Evolutionary conservation across 2,329 filamentous ascomycete genomes (phyloP), one percentile per base, ranked within the genome.

Genomic region (Ploettnerulaceae sp.): DNA sequence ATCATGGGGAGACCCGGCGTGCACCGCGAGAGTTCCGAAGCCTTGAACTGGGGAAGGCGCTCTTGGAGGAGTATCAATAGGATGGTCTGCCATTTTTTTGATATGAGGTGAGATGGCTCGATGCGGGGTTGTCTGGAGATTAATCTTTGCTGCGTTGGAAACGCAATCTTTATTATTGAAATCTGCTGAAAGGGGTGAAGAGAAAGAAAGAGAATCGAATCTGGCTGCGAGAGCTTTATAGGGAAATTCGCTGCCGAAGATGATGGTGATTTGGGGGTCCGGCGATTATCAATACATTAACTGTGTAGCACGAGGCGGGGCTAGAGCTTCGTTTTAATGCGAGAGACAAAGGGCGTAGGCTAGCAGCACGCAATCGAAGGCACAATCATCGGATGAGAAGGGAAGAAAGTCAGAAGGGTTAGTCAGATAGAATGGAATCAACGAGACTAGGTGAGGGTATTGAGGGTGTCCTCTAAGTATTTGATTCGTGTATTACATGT

Each of bases 11-110:
- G 89, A 79, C 52, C 93, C 93, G 54, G 91, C 90, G 69, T 98
- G 93, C 15, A 98, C 93, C 47, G 93, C 93, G 52, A 94, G 79
- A 37, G 93, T 98, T 52, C 89, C 93, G 69, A 98, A 97, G 54
- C 80, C 75, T 66, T 89, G 83, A 48, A 83, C 75, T 55, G 88
- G 86, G 34, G 86, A 84, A 28, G 82, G 79, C 37, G 84, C 79
- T 54, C 83, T 76, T 40, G 84, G 82, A 55, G 86, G 86, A 48
- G 86, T 90, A 60, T 84, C 77, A 62, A 87, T 82, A 43, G 79
- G 71, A 59, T 77, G 73, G 54, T 74, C 71, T 17, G 56, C 52
- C 57, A 61, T 63, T 32, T 29, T 57, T 52, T n/a, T n/a, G 43
- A 21, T 37, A 21, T 26, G 24, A 28, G 34, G 29, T 45, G 34